A percentile compares a stretch with the other conserved stretches of the same genome.
phyloP scores from a whole-genome alignment of 1,139 yeast genomes.

The Petasospora rhodanensis region DNA sequence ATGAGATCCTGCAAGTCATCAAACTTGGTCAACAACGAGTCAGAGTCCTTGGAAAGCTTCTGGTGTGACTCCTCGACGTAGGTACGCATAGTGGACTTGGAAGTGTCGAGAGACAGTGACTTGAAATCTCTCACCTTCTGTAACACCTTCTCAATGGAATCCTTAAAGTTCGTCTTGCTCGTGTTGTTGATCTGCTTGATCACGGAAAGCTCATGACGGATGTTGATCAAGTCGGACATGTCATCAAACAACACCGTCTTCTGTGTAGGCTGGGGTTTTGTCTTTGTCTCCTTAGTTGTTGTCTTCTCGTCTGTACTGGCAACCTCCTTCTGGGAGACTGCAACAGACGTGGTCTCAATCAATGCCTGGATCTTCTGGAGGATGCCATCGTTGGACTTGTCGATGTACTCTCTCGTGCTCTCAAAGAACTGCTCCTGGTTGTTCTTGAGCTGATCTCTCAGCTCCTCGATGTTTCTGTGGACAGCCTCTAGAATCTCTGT shows the following conservation, averaged over 20 bases:
- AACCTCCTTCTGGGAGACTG: slow-evolving; percentile 1
- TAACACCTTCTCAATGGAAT: slow-evolving; percentile 41
- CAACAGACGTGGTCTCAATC: slow-evolving; percentile 17
- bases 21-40: slow-evolving; percentile 65
- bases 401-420: slow-evolving; percentile 30
- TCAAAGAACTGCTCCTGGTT: slow-evolving; percentile 28
- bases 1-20: slow-evolving; percentile 91
- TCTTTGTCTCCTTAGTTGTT: background rate
- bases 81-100: slow-evolving; percentile 46
- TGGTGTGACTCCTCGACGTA: slow-evolving; percentile 78
- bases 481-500: slow-evolving; percentile 14
- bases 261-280: background rate
- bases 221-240: slow-evolving; percentile 30
- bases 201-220: slow-evolving; percentile 57
- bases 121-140: slow-evolving; percentile 48
- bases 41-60: slow-evolving; percentile 74
- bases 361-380: slow-evolving; percentile 28
- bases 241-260: slow-evolving; percentile 9
- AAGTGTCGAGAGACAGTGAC: slow-evolving; percentile 27
- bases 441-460: slow-evolving; percentile 34
- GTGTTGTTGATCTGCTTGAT: slow-evolving; percentile 55
- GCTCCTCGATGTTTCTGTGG: slow-evolving; percentile 28
- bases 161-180: slow-evolving; percentile 40
- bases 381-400: slow-evolving; percentile 30
- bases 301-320: background rate